A percentile compares a stretch with the other conserved stretches of the same genome.
phyloP scores from a whole-genome alignment of 148 eudicot species.

The Cornus florida region DNA sequence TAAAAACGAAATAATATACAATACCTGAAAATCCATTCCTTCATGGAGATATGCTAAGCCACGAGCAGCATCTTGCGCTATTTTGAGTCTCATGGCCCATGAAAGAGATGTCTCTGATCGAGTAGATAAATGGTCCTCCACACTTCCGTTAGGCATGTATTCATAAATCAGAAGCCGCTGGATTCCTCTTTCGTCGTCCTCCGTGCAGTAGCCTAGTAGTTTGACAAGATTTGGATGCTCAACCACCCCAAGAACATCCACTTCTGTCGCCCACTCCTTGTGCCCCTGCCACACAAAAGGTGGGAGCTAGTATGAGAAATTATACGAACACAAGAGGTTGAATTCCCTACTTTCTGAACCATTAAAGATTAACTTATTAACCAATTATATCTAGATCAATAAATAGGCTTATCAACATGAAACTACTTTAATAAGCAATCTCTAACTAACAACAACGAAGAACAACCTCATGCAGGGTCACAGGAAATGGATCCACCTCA shows the following conservation, averaged over 20 bases:
- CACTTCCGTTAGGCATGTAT: conserved; percentile 89
- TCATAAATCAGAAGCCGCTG: conserved; percentile 89
- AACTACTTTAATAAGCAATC: neutral
- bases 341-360: neutral
- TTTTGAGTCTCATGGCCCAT: conserved; percentile 79
- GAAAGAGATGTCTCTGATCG: conserved; percentile 56
- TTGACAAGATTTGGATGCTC: conserved; percentile 95
- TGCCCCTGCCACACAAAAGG: conserved; percentile 61
- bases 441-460: neutral
- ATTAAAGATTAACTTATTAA: neutral
- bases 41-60: conserved; percentile 91
- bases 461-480: neutral
- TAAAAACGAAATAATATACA: neutral
- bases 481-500: neutral
- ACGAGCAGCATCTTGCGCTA: conserved; percentile 92
- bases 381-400: neutral
- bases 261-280: conserved; percentile 97
- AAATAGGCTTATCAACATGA: neutral
- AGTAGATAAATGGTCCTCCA: conserved; percentile 77
- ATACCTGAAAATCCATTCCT: conserved; percentile 93
- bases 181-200: conserved; percentile 96
- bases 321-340: neutral
- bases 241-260: conserved; percentile 85
- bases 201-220: conserved; percentile 87
- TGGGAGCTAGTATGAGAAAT: neutral